A percentile compares a stretch with the other conserved stretches of the same genome.
Conservation (phyloP, 1,284 basidiomycete genomes). For the Phylloporus sp. region DNA sequence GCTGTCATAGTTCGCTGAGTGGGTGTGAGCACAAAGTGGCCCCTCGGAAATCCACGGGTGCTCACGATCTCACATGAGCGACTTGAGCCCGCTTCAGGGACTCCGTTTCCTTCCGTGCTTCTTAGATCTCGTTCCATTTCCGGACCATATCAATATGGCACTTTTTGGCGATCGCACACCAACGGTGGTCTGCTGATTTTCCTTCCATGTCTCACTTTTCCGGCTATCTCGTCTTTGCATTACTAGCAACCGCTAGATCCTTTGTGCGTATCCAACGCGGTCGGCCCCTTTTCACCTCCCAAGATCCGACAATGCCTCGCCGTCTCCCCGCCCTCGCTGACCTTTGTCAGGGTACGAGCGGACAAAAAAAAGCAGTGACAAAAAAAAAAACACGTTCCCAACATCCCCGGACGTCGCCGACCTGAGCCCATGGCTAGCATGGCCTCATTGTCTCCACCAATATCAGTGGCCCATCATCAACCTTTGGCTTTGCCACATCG, state of each 20-base stretch:
- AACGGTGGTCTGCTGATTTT: conserved; percentile 3
- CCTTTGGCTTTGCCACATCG: conserved; percentile 16
- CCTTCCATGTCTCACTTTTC: neutral
- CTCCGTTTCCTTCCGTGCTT: conserved; percentile 23
- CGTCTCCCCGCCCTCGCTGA: no score
- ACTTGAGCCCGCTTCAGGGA: conserved; percentile 25
- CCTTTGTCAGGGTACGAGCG: no score
- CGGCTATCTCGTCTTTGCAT: conserved; percentile 19
- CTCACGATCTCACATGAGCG: conserved; percentile 13
- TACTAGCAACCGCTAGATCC: neutral
- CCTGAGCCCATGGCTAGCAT: conserved; percentile 16
- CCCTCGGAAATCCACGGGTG: conserved; percentile 16
- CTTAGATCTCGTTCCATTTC: conserved; percentile 30
- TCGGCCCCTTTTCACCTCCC: conserved; percentile 15
- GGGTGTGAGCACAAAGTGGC: neutral
- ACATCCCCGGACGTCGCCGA: conserved; percentile 2
- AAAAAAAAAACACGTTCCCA: conserved; percentile 7
- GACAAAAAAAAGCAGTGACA: neutral
- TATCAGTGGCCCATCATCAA: conserved; percentile 1
- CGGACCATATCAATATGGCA: conserved; percentile 26
- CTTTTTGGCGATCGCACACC: conserved; percentile 24
- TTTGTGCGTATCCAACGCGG: conserved; percentile 8
- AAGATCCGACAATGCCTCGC: conserved; percentile 17
- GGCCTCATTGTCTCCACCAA: conserved; percentile 22
- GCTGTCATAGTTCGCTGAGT: conserved; percentile 25